A percentile compares a stretch with the other conserved stretches of the same genome.
These are phyloP conservation scores for Lepidium africanum DNA, from an alignment of 345 rosid genomes.

Conservation along the genomic window DNA sequence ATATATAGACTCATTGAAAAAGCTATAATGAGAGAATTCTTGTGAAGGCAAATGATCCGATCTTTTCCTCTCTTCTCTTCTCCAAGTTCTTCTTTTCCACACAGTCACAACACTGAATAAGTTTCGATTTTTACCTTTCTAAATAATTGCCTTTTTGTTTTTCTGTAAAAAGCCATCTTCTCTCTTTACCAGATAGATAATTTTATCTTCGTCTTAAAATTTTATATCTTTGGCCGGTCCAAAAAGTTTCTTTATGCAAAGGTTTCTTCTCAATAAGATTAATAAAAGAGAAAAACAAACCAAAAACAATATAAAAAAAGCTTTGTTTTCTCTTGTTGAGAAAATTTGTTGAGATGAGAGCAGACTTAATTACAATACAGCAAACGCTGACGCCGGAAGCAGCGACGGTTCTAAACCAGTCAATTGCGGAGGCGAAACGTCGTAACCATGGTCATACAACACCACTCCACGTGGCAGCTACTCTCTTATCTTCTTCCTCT, in stretches of 20 bases:
- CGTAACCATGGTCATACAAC: constrained; percentile 95
- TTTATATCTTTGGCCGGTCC: constrained; percentile 15
- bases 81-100: constrained; percentile 25
- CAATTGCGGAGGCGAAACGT: constrained; percentile 83
- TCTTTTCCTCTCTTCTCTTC: constrained; percentile 42
- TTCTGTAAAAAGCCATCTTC: constrained; percentile 32
- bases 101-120: neutral
- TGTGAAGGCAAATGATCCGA: constrained; percentile 40
- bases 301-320: neutral
- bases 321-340: neutral
- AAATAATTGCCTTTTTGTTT: constrained; percentile 14
- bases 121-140: constrained; percentile 22
- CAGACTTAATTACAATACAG: constrained; percentile 88
- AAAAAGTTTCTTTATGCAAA: constrained; percentile 18
- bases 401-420: constrained; percentile 74
- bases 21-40: constrained; percentile 8
- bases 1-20: too few species aligned
- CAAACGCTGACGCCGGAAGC: constrained; percentile 99
- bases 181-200: neutral
- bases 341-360: constrained; percentile 52
- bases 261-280: constrained; percentile 17
- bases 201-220: neutral
- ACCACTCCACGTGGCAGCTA: constrained; percentile 94
- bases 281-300: neutral
- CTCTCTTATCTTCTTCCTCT: constrained; percentile 67